Conservation (phyloP, 805 yeast genomes). For the Priceomyces castillae region DNA sequence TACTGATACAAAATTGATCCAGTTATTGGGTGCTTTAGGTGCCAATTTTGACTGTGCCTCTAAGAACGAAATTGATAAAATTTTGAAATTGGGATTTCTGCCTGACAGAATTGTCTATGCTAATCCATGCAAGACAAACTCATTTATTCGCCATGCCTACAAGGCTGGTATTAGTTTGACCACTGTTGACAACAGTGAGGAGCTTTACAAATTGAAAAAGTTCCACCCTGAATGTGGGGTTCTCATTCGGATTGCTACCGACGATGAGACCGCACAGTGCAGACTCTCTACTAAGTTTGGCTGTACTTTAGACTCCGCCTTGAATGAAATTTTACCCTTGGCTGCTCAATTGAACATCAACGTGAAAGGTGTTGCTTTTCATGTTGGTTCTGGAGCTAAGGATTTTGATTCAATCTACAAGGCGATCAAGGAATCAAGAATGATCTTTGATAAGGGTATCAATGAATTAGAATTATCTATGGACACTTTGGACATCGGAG, state of each 20-base stretch:
- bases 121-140: constrained; percentile 88
- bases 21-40: constrained; percentile 57
- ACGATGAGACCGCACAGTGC: constrained; percentile 85
- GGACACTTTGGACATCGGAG: constrained; percentile 80
- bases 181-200: constrained; percentile 88
- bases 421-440: constrained; percentile 70
- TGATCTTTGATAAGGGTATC: constrained; percentile 60
- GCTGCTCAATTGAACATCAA: constrained; percentile 62
- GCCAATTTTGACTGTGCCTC: constrained; percentile 93
- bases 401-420: constrained; percentile 63
- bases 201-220: constrained; percentile 67
- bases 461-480: constrained; percentile 32
- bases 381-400: constrained; percentile 90
- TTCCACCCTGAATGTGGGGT: constrained; percentile 69
- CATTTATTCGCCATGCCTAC: constrained; percentile 74
- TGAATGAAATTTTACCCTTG: constrained; percentile 50
- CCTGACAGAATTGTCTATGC: constrained; percentile 80
- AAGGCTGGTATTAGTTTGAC: constrained; percentile 58
- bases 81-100: constrained; percentile 59
- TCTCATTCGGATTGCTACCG: constrained; percentile 81
- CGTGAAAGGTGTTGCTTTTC: constrained; percentile 88
- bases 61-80: constrained; percentile 69
- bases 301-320: constrained; percentile 57
- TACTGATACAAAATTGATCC: constrained; percentile 61
- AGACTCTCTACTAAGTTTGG: constrained; percentile 88